A percentile compares a stretch with the other conserved stretches of the same genome.
Evolutionary conservation across 2,329 filamentous ascomycete species (phyloP).

Genomic region (Phoma sp.): DNA sequence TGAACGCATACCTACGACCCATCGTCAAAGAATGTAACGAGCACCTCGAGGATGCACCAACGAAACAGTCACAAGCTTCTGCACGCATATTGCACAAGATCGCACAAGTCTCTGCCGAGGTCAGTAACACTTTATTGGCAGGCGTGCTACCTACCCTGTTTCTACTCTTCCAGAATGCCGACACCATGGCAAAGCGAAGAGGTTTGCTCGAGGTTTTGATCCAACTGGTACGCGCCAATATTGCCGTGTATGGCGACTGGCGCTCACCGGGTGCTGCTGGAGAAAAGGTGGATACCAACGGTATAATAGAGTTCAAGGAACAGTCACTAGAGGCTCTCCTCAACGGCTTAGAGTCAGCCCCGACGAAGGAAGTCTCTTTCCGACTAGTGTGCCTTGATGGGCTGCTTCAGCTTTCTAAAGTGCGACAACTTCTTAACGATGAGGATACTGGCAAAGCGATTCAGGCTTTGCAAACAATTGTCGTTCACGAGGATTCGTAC

Average conservation of each 20-base stretch:
- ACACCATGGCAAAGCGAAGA: constrained; percentile 67
- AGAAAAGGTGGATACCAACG: constrained; percentile 41
- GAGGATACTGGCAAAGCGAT: constrained; percentile 58
- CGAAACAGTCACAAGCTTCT: constrained; percentile 70
- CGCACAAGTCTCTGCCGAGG: constrained; percentile 60
- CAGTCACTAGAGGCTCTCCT: constrained; percentile 53
- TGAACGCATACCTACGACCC: constrained; percentile 63
- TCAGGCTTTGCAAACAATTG: constrained; percentile 66
- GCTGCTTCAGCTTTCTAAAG: constrained; percentile 52
- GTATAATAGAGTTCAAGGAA: constrained; percentile 49
- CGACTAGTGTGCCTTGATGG: constrained; percentile 54
- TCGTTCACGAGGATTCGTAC: constrained; percentile 64
- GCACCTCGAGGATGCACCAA: constrained; percentile 71
- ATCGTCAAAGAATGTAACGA: constrained; percentile 72
- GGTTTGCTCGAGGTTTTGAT: constrained; percentile 67
- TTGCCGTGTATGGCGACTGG: constrained; percentile 64
- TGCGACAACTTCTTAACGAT: constrained; percentile 50
- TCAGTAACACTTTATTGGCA: constrained; percentile 63
- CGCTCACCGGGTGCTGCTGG: constrained; percentile 49
- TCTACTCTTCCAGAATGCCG: constrained; percentile 65
- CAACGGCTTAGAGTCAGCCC: constrained; percentile 52
- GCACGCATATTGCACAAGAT: constrained; percentile 66
- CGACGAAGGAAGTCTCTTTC: constrained; percentile 58
- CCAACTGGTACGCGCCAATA: constrained; percentile 64
- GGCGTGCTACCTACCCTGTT: constrained; percentile 64